These are phyloP conservation scores for Corniculantispora saksenae DNA, from an alignment of 2,329 filamentous ascomycete genomes.

Conservation along the genomic window DNA sequence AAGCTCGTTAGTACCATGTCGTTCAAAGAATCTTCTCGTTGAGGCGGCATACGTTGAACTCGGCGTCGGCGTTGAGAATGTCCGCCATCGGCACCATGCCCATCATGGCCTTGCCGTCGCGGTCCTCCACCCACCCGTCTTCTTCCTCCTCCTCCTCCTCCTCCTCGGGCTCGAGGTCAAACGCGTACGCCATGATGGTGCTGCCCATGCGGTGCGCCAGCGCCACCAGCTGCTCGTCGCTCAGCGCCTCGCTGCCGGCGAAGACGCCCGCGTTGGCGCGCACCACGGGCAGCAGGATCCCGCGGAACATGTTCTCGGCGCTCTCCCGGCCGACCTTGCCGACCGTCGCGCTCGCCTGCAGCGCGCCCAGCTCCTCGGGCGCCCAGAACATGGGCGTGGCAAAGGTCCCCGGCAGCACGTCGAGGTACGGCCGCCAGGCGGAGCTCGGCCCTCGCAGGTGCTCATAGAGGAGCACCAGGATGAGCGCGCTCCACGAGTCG, in stretches of 20 bases:
- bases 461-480: constrained; percentile 82
- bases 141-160: constrained; percentile 60
- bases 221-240: constrained; percentile 47
- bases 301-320: constrained; percentile 69
- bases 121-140: constrained; percentile 67
- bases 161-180: constrained; percentile 67
- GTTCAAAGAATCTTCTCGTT: neutral
- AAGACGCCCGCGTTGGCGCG: constrained; percentile 49
- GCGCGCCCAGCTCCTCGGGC: constrained; percentile 64
- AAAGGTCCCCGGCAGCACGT: constrained; percentile 70
- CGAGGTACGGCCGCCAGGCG: constrained; percentile 76
- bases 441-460: constrained; percentile 58
- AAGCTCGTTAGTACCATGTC: too few species aligned
- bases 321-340: constrained; percentile 73
- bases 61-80: constrained; percentile 83
- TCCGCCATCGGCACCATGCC: constrained; percentile 92
- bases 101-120: constrained; percentile 60
- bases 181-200: constrained; percentile 90
- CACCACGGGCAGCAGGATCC: constrained; percentile 53
- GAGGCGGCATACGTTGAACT: constrained; percentile 68
- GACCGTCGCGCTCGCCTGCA: constrained; percentile 77
- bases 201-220: constrained; percentile 80
- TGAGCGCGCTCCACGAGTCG: constrained; percentile 61
- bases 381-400: constrained; percentile 92
- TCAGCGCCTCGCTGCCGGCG: constrained; percentile 32